These are phyloP conservation scores for Fusarium nisikadoi DNA, from an alignment of 2,329 filamentous ascomycete genomes.

Conservation along the genomic window DNA sequence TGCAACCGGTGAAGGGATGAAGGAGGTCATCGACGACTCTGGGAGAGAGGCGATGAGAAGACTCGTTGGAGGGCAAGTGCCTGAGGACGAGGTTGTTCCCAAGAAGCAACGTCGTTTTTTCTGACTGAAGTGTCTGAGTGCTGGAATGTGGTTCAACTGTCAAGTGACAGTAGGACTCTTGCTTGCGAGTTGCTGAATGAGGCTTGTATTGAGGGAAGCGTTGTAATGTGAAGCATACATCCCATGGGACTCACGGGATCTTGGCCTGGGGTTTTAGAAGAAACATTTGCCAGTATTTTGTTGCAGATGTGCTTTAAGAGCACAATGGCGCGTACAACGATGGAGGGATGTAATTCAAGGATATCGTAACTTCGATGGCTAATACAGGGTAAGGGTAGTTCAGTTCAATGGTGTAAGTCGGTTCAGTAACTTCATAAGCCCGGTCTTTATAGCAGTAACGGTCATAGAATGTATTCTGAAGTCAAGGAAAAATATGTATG, in stretches of 20 bases:
- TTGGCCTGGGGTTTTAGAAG: too few species aligned
- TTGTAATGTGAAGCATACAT: neutral
- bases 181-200: neutral
- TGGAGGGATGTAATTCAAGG: neutral
- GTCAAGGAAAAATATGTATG: fast-evolving
- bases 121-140: neutral
- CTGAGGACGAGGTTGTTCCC: slow-evolving; percentile 2
- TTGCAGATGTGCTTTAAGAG: too few species aligned
- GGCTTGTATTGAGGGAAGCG: fast-evolving
- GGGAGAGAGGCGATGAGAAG: slow-evolving; percentile 40
- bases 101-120: slow-evolving; percentile 39
- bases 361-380: neutral
- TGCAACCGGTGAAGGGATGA: slow-evolving; percentile 50
- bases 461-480: too few species aligned
- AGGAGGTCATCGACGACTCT: slow-evolving; percentile 45
- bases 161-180: neutral
- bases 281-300: too few species aligned
- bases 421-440: neutral
- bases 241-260: too few species aligned
- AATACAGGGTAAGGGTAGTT: neutral
- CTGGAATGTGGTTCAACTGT: neutral
- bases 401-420: neutral
- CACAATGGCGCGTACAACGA: too few species aligned
- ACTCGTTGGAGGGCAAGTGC: slow-evolving; percentile 13
- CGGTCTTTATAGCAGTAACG: too few species aligned